These are phyloP conservation scores for Persicaria maculosa DNA, from an alignment of 148 eudicot species.

Conservation along the genomic window DNA sequence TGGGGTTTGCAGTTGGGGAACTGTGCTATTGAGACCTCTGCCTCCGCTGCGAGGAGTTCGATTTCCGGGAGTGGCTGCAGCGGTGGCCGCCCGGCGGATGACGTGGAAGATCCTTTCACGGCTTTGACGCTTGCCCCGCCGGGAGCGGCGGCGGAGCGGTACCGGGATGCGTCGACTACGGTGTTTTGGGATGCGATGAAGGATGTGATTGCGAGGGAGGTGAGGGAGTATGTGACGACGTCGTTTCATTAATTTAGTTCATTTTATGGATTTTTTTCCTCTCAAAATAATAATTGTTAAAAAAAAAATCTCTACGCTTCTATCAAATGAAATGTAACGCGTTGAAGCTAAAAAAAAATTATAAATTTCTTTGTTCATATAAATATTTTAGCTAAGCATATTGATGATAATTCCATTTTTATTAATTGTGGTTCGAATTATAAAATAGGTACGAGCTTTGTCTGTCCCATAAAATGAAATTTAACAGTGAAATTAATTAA, in stretches of 20 bases:
- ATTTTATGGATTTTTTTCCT: too few relatives aligned
- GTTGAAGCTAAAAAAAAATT: background rate
- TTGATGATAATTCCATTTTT: background rate
- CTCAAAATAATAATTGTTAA: too few relatives aligned
- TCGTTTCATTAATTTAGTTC: slow-evolving; percentile 18
- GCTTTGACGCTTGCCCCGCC: slow-evolving; percentile 37
- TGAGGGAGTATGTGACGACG: slow-evolving; percentile 52
- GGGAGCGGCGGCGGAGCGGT: slow-evolving; percentile 14
- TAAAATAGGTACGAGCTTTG: too few relatives aligned
- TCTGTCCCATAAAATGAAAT: too few relatives aligned
- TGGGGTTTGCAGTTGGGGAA: slow-evolving; percentile 6
- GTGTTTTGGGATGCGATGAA: slow-evolving; percentile 64
- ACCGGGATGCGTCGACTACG: slow-evolving; percentile 17
- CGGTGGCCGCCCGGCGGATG: background rate
- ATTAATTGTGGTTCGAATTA: background rate
- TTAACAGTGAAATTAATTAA: too few relatives aligned
- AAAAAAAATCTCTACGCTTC: background rate
- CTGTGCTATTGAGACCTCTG: background rate
- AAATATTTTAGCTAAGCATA: background rate
- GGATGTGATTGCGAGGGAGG: slow-evolving; percentile 54
- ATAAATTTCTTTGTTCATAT: background rate
- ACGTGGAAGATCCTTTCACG: slow-evolving; percentile 39
- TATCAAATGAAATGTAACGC: background rate
- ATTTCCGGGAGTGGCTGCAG: slow-evolving; percentile 6
- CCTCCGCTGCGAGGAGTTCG: background rate